Evolutionary conservation across 2,329 filamentous ascomycete species (phyloP).

Genomic region (Cordyceps tenuipes): DNA sequence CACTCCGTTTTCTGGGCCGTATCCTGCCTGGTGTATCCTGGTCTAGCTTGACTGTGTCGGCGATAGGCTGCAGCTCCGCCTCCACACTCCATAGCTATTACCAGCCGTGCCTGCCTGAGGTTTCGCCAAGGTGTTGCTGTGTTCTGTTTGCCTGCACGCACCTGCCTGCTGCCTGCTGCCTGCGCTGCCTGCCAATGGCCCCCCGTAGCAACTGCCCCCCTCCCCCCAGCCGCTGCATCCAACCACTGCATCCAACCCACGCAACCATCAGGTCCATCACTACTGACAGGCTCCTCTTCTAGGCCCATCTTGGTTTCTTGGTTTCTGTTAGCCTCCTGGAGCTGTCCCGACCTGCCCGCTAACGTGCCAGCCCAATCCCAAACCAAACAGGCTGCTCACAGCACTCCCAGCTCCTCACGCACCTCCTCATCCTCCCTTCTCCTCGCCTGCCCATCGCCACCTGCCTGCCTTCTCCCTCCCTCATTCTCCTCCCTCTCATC

Average conservation of each 20-base stretch:
- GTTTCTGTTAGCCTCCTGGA: background rate
- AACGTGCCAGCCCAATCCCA: background rate
- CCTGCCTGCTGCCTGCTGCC: background rate
- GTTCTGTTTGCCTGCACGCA: background rate
- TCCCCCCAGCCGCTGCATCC: background rate
- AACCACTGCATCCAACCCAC: background rate
- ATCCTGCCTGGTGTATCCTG: background rate
- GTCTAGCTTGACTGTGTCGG: background rate
- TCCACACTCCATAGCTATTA: background rate
- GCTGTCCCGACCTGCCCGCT: background rate
- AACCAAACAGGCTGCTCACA: slow-evolving; percentile 2
- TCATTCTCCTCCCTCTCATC: slow-evolving; percentile 11
- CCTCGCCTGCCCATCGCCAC: slow-evolving; percentile 8
- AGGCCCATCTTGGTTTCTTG: background rate
- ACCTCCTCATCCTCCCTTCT: background rate
- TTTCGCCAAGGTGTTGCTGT: background rate
- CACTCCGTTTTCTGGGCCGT: background rate
- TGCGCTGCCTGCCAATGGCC: background rate
- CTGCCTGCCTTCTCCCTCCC: slow-evolving; percentile 10
- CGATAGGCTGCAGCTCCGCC: background rate
- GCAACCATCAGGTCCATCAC: too few relatives aligned
- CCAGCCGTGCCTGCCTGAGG: background rate
- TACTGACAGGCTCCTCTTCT: background rate
- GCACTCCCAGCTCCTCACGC: background rate
- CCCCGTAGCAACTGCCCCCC: too few relatives aligned